A percentile compares a stretch with the other conserved stretches of the same genome.
Conservation (phyloP, 2,329 filamentous ascomycete genomes). For the Tetracladium maxilliforme region DNA sequence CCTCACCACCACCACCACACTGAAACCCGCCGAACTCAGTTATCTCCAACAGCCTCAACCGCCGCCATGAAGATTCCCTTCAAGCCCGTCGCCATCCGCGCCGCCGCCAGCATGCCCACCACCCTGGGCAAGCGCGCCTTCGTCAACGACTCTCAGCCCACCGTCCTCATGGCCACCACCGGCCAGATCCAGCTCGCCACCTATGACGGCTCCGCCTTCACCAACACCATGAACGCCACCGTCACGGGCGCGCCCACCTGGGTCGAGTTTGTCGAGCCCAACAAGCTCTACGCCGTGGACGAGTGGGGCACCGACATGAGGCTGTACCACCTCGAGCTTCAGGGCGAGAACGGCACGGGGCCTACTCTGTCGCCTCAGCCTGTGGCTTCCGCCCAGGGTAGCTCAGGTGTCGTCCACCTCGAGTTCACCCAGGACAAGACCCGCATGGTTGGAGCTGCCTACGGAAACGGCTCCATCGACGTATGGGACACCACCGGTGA, state of each 20-base stretch:
- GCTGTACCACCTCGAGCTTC: slow-evolving; percentile 16
- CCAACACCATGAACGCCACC: slow-evolving; percentile 18
- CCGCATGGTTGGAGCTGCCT: slow-evolving; percentile 28
- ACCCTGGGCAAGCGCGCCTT: too few relatives aligned
- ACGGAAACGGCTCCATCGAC: slow-evolving; percentile 24
- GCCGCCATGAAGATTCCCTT: too few relatives aligned
- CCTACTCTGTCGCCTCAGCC: slow-evolving; percentile 3
- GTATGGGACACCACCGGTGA: slow-evolving; percentile 26
- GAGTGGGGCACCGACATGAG: slow-evolving; percentile 26
- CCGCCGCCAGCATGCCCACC: too few relatives aligned
- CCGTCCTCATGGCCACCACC: slow-evolving; percentile 25
- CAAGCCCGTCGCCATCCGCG: too few relatives aligned
- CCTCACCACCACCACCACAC: too few relatives aligned
- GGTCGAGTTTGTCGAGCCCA: slow-evolving; percentile 24
- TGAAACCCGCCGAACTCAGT: too few relatives aligned
- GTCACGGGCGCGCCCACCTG: slow-evolving; percentile 23
- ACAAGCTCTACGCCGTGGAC: slow-evolving; percentile 29
- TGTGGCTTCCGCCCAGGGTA: slow-evolving; percentile 17
- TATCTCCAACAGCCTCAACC: too few relatives aligned
- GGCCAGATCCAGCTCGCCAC: slow-evolving; percentile 23
- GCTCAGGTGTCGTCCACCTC: slow-evolving; percentile 29
- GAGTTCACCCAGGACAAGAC: slow-evolving; percentile 27
- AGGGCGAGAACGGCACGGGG: not conserved
- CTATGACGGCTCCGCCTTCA: slow-evolving; percentile 24
- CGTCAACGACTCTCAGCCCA: too few relatives aligned